Evolutionary conservation across 2,329 filamentous ascomycete genomes (phyloP), one percentile per base, ranked within the genome.

Genomic region (Ascochyta rabiei): DNA sequence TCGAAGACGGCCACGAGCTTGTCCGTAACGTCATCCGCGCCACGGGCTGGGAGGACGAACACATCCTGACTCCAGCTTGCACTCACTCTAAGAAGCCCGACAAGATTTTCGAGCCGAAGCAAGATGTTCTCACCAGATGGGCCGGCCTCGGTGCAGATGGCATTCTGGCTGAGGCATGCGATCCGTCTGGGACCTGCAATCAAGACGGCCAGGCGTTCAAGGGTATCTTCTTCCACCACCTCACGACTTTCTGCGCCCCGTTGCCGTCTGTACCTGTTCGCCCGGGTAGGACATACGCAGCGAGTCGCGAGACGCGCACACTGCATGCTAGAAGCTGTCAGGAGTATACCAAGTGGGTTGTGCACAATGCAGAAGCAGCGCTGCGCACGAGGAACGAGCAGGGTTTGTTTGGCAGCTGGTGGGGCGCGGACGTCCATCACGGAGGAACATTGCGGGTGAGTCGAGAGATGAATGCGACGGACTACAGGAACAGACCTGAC

Each of bases 121-220:
- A 46, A 30, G 41, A 40, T 1, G n/a, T 52, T 18, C 16, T 51
- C 1, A 38, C 48, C 10, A 28, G 44, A 5, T 96, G 91, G 91
- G 79, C 82, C 34, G 91, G 91, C 0, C 81, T 96, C 0, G 93
- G 93, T 23, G 84, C 89, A 4, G 84, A 84, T 16, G 93, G 93
- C 2, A 84, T 97, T 24, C 76, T 98, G 37, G 91, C 96, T 71
- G 93, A 98, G 42, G 77, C 82, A 31, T 97, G 93, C 70, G 93
- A 98, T 71, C 84, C 86, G 2, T 78, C 77, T 16, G 90, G 85
- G 3, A 82, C 78, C 37, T 97, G 93, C 73, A 91, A 86, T 16
- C 92, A 97, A 72, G 84, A 98, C 64, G 84, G 83, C 0, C 93
- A 97, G 67, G 92, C 90, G 0, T 97, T 97, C 84, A 98, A 97